Conservation (phyloP, 2,329 filamentous ascomycete genomes). For the Fusarium austroafricanum region DNA sequence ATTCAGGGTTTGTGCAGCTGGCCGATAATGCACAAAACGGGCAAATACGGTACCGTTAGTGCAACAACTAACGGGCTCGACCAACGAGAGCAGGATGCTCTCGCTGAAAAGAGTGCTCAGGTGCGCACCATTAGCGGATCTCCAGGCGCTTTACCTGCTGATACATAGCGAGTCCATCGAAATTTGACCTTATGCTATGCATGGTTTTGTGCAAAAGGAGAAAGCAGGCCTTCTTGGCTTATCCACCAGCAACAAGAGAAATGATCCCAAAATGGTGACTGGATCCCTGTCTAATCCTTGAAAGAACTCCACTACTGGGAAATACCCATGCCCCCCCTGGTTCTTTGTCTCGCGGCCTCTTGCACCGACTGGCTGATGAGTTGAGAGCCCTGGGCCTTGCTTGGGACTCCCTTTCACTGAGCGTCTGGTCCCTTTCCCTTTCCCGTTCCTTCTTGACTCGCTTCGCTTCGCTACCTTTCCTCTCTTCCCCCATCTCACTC, state of each 20-base stretch:
- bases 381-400: constrained; percentile 14
- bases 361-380: constrained; percentile 28
- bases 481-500: constrained; percentile 41
- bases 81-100: neutral
- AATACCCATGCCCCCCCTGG: constrained; percentile 32
- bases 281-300: constrained; percentile 31
- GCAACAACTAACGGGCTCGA: neutral
- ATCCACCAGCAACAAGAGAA: constrained; percentile 21
- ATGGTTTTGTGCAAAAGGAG: constrained; percentile 32
- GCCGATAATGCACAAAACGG: constrained; percentile 2
- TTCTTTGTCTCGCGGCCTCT: constrained; percentile 24
- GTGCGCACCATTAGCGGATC: constrained; percentile 11
- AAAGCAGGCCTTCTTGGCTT: constrained; percentile 13
- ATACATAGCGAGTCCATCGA: constrained; percentile 11
- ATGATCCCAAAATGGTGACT: constrained; percentile 33
- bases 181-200: constrained; percentile 22
- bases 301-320: constrained; percentile 17
- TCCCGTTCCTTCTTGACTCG: constrained; percentile 44
- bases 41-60: neutral
- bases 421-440: constrained; percentile 36
- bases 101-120: neutral
- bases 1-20: constrained; percentile 6
- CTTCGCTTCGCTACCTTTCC: constrained; percentile 40
- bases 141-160: constrained; percentile 8
- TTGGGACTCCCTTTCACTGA: constrained; percentile 33